A percentile compares a stretch with the other conserved stretches of the same genome.
These are phyloP conservation scores for Yamadazyma mexicana DNA, from an alignment of 1,139 yeast species.

Conservation along the genomic window DNA sequence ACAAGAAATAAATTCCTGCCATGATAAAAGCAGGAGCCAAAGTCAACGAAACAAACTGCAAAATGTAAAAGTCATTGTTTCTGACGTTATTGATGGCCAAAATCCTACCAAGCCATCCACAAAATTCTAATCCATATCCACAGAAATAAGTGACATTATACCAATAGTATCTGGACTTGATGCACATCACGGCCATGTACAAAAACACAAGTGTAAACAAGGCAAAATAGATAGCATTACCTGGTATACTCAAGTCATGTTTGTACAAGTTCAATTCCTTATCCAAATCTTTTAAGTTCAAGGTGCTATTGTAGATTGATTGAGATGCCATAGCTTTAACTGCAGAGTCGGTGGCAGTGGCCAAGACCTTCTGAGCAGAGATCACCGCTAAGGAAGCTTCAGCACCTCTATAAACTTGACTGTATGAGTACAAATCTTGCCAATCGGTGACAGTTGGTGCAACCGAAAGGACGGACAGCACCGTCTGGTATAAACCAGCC, in stretches of 20 bases:
- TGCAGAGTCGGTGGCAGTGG: slow-evolving; percentile 37
- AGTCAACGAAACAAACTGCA: slow-evolving; percentile 72
- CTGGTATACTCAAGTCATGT: slow-evolving; percentile 24
- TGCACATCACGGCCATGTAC: slow-evolving; percentile 20
- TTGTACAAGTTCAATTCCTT: slow-evolving; percentile 24
- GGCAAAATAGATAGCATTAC: slow-evolving; percentile 33
- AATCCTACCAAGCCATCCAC: slow-evolving; percentile 72
- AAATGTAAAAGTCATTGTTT: slow-evolving; percentile 47
- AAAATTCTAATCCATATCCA: slow-evolving; percentile 37
- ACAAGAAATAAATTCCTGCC: slow-evolving; percentile 81
- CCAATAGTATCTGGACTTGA: slow-evolving; percentile 31
- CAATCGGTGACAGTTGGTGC: slow-evolving; percentile 14
- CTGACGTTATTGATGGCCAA: slow-evolving; percentile 43
- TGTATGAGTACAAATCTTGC: slow-evolving; percentile 18
- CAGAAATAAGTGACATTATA: slow-evolving; percentile 32
- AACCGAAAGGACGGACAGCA: slow-evolving; percentile 18
- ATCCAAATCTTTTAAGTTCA: slow-evolving; percentile 31
- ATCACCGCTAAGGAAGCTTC: slow-evolving; percentile 38
- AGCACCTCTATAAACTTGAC: slow-evolving; percentile 40
- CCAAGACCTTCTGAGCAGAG: slow-evolving; percentile 34
- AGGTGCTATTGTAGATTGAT: slow-evolving; percentile 31
- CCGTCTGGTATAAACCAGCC: slow-evolving; percentile 17
- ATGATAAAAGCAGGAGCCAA: slow-evolving; percentile 86
- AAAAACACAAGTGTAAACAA: slow-evolving; percentile 27
- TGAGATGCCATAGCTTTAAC: slow-evolving; percentile 32